Conservation (phyloP, 2,329 filamentous ascomycete genomes). For the Fusarium avenaceum region DNA sequence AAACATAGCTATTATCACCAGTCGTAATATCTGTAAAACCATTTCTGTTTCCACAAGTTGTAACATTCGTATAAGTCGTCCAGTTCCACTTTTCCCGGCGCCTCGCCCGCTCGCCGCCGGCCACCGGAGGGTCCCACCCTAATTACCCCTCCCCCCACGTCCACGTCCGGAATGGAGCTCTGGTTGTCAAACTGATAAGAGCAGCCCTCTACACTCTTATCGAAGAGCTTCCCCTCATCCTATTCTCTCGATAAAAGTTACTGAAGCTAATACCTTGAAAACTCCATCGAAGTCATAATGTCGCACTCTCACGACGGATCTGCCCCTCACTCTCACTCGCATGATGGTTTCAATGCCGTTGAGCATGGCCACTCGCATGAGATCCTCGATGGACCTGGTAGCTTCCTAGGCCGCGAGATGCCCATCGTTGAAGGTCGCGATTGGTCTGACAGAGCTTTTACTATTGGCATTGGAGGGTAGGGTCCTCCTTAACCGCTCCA, state of each 20-base stretch:
- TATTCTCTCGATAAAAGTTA: background rate
- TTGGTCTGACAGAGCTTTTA: slow-evolving; percentile 92
- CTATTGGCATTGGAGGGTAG: slow-evolving; percentile 97
- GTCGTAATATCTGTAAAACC: too few relatives aligned
- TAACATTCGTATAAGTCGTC: background rate
- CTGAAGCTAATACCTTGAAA: background rate
- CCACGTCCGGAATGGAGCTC: slow-evolving; percentile 25
- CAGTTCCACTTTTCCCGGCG: slow-evolving; percentile 26
- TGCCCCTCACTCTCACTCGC: slow-evolving; percentile 65
- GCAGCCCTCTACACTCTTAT: slow-evolving; percentile 11
- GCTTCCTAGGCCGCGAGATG: slow-evolving; percentile 91
- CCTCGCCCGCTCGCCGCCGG: slow-evolving; percentile 14
- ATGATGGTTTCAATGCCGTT: slow-evolving; percentile 66
- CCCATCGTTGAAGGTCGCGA: slow-evolving; percentile 89
- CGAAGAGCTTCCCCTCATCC: slow-evolving; percentile 26
- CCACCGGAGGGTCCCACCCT: slow-evolving; percentile 5
- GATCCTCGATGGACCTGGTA: slow-evolving; percentile 93
- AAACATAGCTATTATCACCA: too few relatives aligned
- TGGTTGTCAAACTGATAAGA: slow-evolving; percentile 37
- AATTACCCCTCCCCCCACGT: slow-evolving; percentile 37
- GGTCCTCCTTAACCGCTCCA: slow-evolving; percentile 42
- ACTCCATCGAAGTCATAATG: slow-evolving; percentile 46
- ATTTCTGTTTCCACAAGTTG: too few relatives aligned
- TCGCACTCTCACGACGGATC: slow-evolving; percentile 67
- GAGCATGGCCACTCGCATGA: slow-evolving; percentile 97